Evolutionary conservation across 2,329 filamentous ascomycete genomes (phyloP), one percentile per base, ranked within the genome.

Genomic region (Arthroderma sp.): DNA sequence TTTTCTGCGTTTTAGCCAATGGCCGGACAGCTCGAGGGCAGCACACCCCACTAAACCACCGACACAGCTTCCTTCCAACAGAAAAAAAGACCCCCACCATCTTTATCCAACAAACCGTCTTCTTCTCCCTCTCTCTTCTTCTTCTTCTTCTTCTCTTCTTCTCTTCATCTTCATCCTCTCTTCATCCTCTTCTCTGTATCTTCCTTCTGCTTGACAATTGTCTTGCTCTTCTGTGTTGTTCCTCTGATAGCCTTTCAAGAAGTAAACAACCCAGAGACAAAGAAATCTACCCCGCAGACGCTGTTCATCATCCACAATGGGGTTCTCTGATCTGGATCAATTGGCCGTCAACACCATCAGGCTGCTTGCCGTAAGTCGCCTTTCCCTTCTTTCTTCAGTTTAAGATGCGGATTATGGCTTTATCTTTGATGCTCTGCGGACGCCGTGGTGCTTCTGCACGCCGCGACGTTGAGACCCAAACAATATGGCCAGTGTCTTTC

Each of bases 291-390:
- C 15, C 15, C 15, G 15, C 15, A 22, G 15, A 22, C 15, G 15
- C 15, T 22, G 15, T 3, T 22, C 49, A 39, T 54, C 55, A 55
- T 66, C 68, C 64, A 77, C 65, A 61, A 96, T 96, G 89, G 80
- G 80, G 68, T 95, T 84, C 78, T 76, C 77, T 66, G 84, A 96
- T 61, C 68, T 81, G 63, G 91, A 98, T 69, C 74, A 82, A 75
- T 78, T 87, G 71, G 84, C 86, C 64, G 86, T 98, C 74, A 96
- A 96, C 82, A 94, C 89, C 69, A 96, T 98, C 75, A 85, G 91
- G 68, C 71, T 86, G 64, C 79, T 98, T 60, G 88, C 91, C 67
- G 91, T 96, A 82, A 69, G 87, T 81, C 50, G 45, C 38, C 46
- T 40, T 45, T 15, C 37, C 10, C 42, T 42, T 9, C 27, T 40